Evolutionary conservation across 805 yeast species (phyloP), one percentile per base, ranked within the genome.

Genomic region (Starmerella ratchasimensis): DNA sequence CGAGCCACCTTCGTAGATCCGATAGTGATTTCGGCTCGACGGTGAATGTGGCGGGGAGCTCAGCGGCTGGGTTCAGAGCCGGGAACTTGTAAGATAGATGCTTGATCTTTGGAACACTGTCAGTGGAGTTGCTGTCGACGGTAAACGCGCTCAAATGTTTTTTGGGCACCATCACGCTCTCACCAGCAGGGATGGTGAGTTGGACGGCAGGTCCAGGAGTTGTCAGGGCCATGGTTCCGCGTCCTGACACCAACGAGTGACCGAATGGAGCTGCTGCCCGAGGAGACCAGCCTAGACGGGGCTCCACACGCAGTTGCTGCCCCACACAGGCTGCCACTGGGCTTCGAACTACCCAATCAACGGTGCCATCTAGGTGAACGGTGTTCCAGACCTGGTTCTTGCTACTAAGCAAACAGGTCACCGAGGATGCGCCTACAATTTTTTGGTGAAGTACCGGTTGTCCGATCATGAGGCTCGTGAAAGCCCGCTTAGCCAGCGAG

Each of bases 311-410:
- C 25, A 62, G 47, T 17, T 58, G 49, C 17, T 51, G 45, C 28
- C 65, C 74, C 2, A 67, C 51, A 65, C 68, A 69, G 15, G 74
- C 69, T 20, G 65, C 57, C 5, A 70, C 42, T 23, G 63, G 60
- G 26, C 56, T 51, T 16, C 60, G 44, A 10, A 71, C 54, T 3
- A 53, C 53, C 75, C 75, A 70, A 34, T 57, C 59, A 20, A 59
- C 54, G 5, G 60, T 46, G 17, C 64, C 63, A 38, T 60, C 60
- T 13, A 60, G 54, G 15, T 63, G 52, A 5, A 68, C 45, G 10
- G 67, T 56, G 3, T 64, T 51, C 33, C 63, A 35, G 21, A 32
- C 31, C n/a, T 35, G 28, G 14, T 39, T 33, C 13, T 25, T 36
- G 20, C 43, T 19, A 13, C 46, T 46, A 9, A 50, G 16, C 6